These are phyloP conservation scores for Microcyclosporella mali DNA, from an alignment of 2,329 filamentous ascomycete genomes.

Conservation along the genomic window DNA sequence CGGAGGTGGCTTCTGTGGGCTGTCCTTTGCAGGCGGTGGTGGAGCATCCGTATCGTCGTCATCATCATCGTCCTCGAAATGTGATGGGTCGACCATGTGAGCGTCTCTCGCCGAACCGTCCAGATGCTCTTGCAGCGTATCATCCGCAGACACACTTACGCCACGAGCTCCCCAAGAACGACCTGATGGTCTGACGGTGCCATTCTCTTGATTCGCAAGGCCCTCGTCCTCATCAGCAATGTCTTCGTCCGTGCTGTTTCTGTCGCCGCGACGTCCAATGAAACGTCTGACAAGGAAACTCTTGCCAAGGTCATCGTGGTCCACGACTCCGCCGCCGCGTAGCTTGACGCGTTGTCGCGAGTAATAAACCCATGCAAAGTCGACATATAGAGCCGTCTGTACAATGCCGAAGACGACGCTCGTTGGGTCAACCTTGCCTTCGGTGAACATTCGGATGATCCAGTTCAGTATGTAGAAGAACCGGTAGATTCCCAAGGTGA, in stretches of 20 bases:
- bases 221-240: constrained; percentile 58
- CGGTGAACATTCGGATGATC: constrained; percentile 56
- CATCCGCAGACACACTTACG: constrained; percentile 56
- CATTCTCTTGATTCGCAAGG: constrained; percentile 35
- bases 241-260: constrained; percentile 36
- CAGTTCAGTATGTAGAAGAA: constrained; percentile 88
- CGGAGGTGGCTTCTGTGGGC: constrained; percentile 5
- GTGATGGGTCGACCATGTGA: constrained; percentile 41
- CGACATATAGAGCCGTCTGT: constrained; percentile 82
- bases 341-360: constrained; percentile 90
- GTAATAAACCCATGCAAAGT: constrained; percentile 97
- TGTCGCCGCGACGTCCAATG: constrained; percentile 52
- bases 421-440: constrained; percentile 54
- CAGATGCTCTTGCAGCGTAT: constrained; percentile 38
- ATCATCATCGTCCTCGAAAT: constrained; percentile 42
- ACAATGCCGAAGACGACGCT: constrained; percentile 80
- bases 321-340: constrained; percentile 77
- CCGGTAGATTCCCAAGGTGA: constrained; percentile 80
- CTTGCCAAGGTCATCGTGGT: constrained; percentile 78
- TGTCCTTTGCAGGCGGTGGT: constrained; percentile 28
- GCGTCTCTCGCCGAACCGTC: constrained; percentile 19
- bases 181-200: constrained; percentile 24
- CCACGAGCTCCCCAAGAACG: constrained; percentile 54
- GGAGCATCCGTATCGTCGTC: constrained; percentile 33
- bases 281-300: constrained; percentile 79